Conservation (phyloP, 176 grass and related monocot genomes). For the Lolium perenne region DNA sequence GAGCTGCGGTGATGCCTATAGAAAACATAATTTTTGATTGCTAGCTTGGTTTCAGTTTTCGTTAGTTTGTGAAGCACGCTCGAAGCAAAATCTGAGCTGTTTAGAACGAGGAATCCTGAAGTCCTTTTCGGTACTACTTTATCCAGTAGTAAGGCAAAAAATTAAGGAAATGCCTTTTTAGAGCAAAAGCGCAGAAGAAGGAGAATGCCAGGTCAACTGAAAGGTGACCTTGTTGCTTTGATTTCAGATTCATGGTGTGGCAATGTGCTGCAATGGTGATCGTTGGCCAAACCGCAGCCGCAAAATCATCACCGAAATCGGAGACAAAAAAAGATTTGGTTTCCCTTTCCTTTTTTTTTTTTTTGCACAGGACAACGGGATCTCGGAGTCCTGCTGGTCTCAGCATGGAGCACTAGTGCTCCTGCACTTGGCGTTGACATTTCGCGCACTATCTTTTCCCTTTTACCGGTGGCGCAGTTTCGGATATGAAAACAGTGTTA, state of each 20-base stretch:
- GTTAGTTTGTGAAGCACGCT: neutral
- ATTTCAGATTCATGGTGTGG: constrained; percentile 28
- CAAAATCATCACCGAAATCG: neutral
- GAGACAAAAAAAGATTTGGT: constrained; percentile 11
- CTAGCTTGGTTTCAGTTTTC: neutral
- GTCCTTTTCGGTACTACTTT: neutral
- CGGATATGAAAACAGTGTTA: constrained; percentile 10
- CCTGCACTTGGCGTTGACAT: constrained; percentile 33
- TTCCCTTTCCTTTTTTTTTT: neutral
- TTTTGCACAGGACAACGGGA: no score
- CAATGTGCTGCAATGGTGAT: neutral
- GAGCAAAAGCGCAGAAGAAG: neutral
- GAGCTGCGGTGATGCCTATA: neutral
- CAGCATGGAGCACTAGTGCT: constrained; percentile 11
- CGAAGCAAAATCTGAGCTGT: neutral
- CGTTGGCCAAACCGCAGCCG: neutral
- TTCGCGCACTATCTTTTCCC: constrained; percentile 14
- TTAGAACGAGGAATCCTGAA: constrained; percentile 13
- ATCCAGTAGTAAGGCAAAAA: neutral
- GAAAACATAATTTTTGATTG: neutral
- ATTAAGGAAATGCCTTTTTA: neutral
- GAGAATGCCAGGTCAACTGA: neutral
- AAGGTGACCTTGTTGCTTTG: neutral
- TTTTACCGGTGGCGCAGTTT: constrained; percentile 32
- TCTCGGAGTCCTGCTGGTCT: neutral